Evolutionary conservation across 2,329 filamentous ascomycete species (phyloP).

Genomic region (Talaromyces sp.): DNA sequence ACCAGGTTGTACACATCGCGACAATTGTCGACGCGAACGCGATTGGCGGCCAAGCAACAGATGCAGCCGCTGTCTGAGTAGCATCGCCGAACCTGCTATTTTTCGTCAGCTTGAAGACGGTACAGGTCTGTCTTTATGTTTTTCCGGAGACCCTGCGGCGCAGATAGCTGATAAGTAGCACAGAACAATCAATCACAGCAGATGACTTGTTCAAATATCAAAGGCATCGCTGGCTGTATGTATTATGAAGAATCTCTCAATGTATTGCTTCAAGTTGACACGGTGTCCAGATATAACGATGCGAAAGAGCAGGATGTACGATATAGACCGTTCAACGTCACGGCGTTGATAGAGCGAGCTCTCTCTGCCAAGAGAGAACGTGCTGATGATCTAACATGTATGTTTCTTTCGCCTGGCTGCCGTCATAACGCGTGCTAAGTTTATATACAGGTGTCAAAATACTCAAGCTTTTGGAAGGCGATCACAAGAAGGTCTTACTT

Average conservation of each 20-base stretch:
- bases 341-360: slow-evolving; percentile 24
- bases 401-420: background rate
- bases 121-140: background rate
- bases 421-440: background rate
- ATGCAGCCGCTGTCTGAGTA: background rate
- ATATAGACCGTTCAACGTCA: slow-evolving; percentile 28
- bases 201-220: slow-evolving; percentile 28
- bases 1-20: background rate
- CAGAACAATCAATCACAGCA: slow-evolving; percentile 22
- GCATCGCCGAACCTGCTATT: slow-evolving; percentile 3
- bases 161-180: background rate
- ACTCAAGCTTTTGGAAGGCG: slow-evolving; percentile 26
- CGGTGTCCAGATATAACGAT: slow-evolving; percentile 23
- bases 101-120: slow-evolving; percentile 17
- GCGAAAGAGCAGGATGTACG: slow-evolving; percentile 25
- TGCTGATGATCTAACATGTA: slow-evolving; percentile 6
- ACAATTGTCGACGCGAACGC: background rate
- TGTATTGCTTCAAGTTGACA: slow-evolving; percentile 16
- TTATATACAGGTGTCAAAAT: slow-evolving; percentile 19
- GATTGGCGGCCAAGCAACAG: background rate
- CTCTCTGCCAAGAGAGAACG: background rate
- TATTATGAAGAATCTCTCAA: slow-evolving; percentile 13
- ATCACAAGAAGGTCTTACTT: slow-evolving; percentile 27
- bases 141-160: background rate
- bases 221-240: slow-evolving; percentile 28